Percentiles rank a stretch among this genome's conserved stretches.
Evolutionary conservation across 345 rosid species (phyloP).

Genomic region (Gossypium thurberi): DNA sequence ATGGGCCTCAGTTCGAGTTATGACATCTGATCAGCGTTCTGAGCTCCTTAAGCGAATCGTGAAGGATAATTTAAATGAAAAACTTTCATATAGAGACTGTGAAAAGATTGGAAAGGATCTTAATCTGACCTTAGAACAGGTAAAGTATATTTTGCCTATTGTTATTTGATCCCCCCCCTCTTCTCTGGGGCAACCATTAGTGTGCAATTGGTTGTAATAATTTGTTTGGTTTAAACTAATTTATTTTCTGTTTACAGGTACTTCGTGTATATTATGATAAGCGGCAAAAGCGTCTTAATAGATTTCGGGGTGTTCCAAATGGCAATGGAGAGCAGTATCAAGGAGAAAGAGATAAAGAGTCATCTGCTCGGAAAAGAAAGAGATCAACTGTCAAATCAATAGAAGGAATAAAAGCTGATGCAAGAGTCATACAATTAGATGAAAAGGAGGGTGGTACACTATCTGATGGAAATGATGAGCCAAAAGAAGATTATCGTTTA

Average conservation of each 20-base stretch:
- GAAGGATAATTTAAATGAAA: conserved; percentile 35
- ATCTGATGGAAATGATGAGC: conserved; percentile 21
- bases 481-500: conserved; percentile 20
- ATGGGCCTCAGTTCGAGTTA: conserved; percentile 67
- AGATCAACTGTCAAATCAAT: conserved; percentile 27
- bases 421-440: conserved; percentile 24
- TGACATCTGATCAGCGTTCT: conserved; percentile 84
- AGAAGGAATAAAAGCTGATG: conserved; percentile 32
- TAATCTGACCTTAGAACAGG: conserved; percentile 85
- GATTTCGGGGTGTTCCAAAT: conserved; percentile 29
- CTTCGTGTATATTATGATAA: conserved; percentile 67
- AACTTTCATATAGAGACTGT: conserved; percentile 70
- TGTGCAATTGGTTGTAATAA: background rate
- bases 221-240: background rate
- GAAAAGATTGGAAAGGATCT: conserved; percentile 77
- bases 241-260: conserved; percentile 44
- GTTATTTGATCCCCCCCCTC: background rate
- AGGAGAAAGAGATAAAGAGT: conserved; percentile 21
- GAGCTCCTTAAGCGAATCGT: conserved; percentile 46
- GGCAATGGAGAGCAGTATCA: conserved; percentile 23
- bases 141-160: conserved; percentile 21
- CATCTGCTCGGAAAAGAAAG: conserved; percentile 55
- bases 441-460: conserved; percentile 11
- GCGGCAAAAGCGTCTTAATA: conserved; percentile 41
- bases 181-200: background rate